Conservation (phyloP, 331 rosid species). For the Pyracantha coccinea region DNA sequence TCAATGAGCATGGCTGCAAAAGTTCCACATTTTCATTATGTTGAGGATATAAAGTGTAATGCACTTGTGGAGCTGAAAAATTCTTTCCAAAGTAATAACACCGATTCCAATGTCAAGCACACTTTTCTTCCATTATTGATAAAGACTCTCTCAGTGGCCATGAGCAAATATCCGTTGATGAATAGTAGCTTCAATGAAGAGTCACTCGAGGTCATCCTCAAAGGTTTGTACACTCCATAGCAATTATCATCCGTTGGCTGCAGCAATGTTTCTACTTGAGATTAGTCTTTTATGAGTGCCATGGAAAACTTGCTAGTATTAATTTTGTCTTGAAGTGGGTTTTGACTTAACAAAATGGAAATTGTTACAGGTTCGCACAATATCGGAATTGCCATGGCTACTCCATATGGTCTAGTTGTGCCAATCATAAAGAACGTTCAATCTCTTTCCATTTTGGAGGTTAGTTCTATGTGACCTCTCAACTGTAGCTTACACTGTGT, state of each 20-base stretch:
- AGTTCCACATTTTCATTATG: conserved; percentile 91
- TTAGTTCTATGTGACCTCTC: conserved; percentile 18
- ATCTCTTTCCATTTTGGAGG: conserved; percentile 87
- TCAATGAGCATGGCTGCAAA: conserved; percentile 83
- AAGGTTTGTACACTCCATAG: conserved; percentile 42
- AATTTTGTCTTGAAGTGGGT: neutral
- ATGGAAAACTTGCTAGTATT: neutral
- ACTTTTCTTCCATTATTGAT: conserved; percentile 81
- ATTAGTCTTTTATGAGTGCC: neutral
- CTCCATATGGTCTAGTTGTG: conserved; percentile 77
- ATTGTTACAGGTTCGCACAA: conserved; percentile 68
- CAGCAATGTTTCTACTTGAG: neutral
- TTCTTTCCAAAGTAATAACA: conserved; percentile 60
- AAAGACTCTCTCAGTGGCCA: conserved; percentile 79
- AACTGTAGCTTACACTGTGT: neutral
- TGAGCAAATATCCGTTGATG: conserved; percentile 60
- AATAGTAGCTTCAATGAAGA: conserved; percentile 88
- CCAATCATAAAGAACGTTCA: conserved; percentile 89
- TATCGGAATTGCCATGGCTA: conserved; percentile 90
- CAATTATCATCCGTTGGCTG: neutral
- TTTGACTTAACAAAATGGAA: conserved; percentile 1
- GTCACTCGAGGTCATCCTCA: conserved; percentile 60
- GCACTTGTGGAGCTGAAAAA: conserved; percentile 67
- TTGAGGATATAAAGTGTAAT: conserved; percentile 77
- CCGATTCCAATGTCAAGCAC: conserved; percentile 62